Evolutionary conservation across 257 asterid genomes (phyloP).

Genomic region (Solanum arcanum): DNA sequence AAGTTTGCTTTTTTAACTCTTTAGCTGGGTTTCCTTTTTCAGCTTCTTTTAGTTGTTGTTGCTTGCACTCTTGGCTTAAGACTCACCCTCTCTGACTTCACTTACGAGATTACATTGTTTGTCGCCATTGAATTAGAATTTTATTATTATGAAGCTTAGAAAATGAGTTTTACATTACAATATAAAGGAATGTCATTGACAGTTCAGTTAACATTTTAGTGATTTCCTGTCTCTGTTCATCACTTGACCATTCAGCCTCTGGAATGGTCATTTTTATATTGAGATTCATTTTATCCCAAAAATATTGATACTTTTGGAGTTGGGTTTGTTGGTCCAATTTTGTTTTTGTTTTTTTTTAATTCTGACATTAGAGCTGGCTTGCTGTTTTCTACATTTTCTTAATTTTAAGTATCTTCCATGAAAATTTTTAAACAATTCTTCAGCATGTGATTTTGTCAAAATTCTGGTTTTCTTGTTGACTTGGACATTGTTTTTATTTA

Average conservation of each 20-base stretch:
- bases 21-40: background rate
- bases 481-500: background rate
- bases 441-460: slow-evolving; percentile 1
- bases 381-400: background rate
- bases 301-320: background rate
- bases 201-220: background rate
- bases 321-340: background rate
- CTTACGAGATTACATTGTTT: background rate
- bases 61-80: background rate
- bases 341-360: background rate
- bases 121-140: background rate
- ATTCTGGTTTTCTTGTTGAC: background rate
- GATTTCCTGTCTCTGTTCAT: background rate
- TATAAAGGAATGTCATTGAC: background rate
- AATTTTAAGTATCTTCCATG: background rate
- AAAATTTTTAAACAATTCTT: background rate
- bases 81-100: background rate
- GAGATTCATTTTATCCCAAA: background rate
- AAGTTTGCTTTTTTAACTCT: background rate
- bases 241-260: background rate
- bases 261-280: background rate
- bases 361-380: background rate
- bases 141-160: background rate
- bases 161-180: background rate
- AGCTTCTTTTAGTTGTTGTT: background rate